phyloP scores from a whole-genome alignment of 257 asterid genomes.

The Rauvolfia tetraphylla region DNA sequence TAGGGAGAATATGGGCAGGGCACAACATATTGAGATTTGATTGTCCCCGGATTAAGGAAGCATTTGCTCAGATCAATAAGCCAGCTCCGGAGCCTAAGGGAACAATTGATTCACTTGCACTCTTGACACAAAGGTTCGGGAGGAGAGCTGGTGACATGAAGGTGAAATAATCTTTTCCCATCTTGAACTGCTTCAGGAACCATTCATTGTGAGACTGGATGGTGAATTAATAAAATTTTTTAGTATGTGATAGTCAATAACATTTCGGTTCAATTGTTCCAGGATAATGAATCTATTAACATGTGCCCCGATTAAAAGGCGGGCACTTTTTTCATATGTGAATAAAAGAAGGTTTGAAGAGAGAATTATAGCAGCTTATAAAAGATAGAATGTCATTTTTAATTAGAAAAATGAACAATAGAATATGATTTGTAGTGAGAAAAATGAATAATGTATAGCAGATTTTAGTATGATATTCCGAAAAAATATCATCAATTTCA shows the following conservation, averaged over 20 bases:
- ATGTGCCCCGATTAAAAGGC: not conserved
- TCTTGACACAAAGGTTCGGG: slow-evolving; percentile 29
- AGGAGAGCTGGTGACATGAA: slow-evolving; percentile 37
- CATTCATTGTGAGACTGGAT: not conserved
- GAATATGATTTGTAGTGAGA: not conserved
- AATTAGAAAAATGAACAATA: not conserved
- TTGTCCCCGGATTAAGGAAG: slow-evolving; percentile 28
- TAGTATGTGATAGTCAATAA: not conserved
- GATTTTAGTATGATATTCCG: not conserved
- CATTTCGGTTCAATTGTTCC: not conserved
- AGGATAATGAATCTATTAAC: not conserved
- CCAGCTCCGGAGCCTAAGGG: slow-evolving; percentile 31
- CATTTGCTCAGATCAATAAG: slow-evolving; percentile 29
- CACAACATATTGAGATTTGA: slow-evolving; percentile 32
- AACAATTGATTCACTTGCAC: slow-evolving; percentile 28
- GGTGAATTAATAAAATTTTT: not conserved
- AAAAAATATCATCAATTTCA: not conserved
- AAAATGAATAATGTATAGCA: not conserved
- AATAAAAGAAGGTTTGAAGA: not conserved
- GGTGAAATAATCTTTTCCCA: slow-evolving; percentile 12
- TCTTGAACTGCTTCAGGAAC: not conserved
- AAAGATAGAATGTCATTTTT: not conserved
- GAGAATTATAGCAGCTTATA: too few species aligned
- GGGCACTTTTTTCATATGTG: not conserved
- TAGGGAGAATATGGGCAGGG: slow-evolving; percentile 34